Percentiles rank a stretch among this genome's conserved stretches.
Evolutionary conservation across 257 asterid genomes (phyloP).

Genomic region (Solanum rostratum): DNA sequence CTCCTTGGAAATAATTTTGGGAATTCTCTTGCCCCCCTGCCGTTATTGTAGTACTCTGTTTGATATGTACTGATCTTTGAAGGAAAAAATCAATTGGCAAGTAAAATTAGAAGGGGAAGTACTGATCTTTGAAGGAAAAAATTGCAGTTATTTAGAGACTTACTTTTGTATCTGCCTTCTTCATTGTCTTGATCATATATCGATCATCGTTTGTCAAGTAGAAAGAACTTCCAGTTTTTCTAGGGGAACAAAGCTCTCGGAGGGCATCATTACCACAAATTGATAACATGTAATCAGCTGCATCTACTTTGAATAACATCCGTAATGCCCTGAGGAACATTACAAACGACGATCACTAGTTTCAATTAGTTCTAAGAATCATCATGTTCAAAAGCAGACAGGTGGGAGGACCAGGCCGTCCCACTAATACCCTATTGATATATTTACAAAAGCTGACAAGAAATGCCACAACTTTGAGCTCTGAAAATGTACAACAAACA

Average conservation of each 20-base stretch:
- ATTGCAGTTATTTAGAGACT: not conserved
- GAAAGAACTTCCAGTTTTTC: conserved; percentile 2
- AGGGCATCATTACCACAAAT: conserved; percentile 3
- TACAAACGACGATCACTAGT: not conserved
- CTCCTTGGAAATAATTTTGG: no score
- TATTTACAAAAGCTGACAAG: not conserved
- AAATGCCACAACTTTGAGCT: not conserved
- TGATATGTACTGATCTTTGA: no score
- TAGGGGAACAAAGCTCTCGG: not conserved
- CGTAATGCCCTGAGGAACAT: conserved; percentile 1
- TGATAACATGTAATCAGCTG: not conserved
- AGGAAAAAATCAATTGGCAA: not conserved
- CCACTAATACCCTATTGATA: not conserved
- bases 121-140: not conserved
- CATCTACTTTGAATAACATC: not conserved
- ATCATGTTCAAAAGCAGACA: no score
- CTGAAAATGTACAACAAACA: not conserved
- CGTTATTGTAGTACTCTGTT: no score
- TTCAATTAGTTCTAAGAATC: not conserved
- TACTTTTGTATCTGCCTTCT: not conserved
- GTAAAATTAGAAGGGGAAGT: not conserved
- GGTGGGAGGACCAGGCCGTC: conserved; percentile 1
- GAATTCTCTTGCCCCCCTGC: no score
- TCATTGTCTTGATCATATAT: not conserved
- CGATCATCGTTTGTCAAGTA: conserved; percentile 2